These are phyloP conservation scores for Pseudocercospora eumusae DNA, from an alignment of 2,329 filamentous ascomycete species.

Conservation along the genomic window DNA sequence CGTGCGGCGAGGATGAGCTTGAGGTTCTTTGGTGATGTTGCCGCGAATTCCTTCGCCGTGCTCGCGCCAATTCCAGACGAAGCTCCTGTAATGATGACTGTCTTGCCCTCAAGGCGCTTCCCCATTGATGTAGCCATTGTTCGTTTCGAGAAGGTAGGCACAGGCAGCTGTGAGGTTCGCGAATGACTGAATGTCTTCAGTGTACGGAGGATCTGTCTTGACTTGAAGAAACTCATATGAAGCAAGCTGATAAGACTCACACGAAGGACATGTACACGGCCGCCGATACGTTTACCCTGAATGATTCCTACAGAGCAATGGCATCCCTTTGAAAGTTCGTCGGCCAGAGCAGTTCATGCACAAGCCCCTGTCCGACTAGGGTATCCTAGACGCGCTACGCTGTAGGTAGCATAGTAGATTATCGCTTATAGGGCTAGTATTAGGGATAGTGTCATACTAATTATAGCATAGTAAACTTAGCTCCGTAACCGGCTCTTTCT, in stretches of 20 bases:
- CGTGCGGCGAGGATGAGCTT: slow-evolving; percentile 88
- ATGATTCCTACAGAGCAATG: slow-evolving; percentile 6
- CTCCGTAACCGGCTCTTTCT: background rate
- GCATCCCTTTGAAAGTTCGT: background rate
- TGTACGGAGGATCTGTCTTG: slow-evolving; percentile 19
- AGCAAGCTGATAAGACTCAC: slow-evolving; percentile 11
- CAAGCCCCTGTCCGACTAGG: background rate
- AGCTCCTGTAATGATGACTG: slow-evolving; percentile 85
- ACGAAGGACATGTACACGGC: slow-evolving; percentile 9
- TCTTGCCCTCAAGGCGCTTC: slow-evolving; percentile 90
- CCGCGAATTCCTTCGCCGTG: slow-evolving; percentile 88
- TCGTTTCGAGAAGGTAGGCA: slow-evolving; percentile 31
- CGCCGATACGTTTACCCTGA: slow-evolving; percentile 22
- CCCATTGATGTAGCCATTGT: slow-evolving; percentile 69
- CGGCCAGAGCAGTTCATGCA: background rate
- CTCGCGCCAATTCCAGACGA: slow-evolving; percentile 86
- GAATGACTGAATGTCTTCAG: slow-evolving; percentile 13
- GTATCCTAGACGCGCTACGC: too few relatives aligned
- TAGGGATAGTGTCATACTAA: background rate
- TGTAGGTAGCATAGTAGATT: too few relatives aligned
- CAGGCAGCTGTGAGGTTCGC: background rate
- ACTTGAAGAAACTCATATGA: slow-evolving; percentile 21
- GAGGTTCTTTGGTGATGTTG: slow-evolving; percentile 75
- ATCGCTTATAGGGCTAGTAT: background rate
- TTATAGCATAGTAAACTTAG: background rate